Evolutionary conservation across 192 early-diverging fungal species (phyloP), one percentile per base, ranked within the genome.

Genomic region (Backusella circina): DNA sequence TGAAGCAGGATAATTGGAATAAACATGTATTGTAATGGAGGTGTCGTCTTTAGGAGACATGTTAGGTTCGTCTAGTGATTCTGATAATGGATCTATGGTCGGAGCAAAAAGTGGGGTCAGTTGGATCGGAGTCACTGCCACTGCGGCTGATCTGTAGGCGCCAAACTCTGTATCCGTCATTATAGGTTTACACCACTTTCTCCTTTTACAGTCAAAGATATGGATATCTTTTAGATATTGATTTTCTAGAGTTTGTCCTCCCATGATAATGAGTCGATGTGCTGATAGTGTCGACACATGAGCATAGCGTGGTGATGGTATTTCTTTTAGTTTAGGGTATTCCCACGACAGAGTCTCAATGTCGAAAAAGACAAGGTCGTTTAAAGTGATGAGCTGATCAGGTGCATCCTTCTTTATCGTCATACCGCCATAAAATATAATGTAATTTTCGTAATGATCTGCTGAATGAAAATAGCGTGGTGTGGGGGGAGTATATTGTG

Each of bases 371-470:
- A 88, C 84, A 16, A 93, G 78, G 41, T 94, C 93, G 67, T 89
- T 88, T 36, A 93, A 88, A 10, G 91, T 86, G 37, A 80, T 73
- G 67, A 90, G 65, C 41, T 85, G 83, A 78, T 94, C 88, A 54
- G 84, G n/a, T 69, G 84, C 71, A 80, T 88, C 76, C 80, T 87
- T 84, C 0, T 87, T 89, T 82, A 85, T 81, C 1, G 90, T 88
- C 91, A 94, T 94, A 12, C 93, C 93, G 39, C 93, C 93, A 83
- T 91, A 93, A 47, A 91, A 88, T 7, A 93, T 80, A 38, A 94
- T 86, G 54, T 84, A 79, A 61, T 90, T 89, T 79, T 86, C 81
- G 72, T 90, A 92, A 57, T 85, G 83, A 47, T 71, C 69, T 69
- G 90, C 87, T 26, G 93, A 91, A 80, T 94, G 93, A 77, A 94